Base-by-base conservation (phyloP, 2,329 filamentous ascomycete species). In the Colletotrichum sp. region DNA sequence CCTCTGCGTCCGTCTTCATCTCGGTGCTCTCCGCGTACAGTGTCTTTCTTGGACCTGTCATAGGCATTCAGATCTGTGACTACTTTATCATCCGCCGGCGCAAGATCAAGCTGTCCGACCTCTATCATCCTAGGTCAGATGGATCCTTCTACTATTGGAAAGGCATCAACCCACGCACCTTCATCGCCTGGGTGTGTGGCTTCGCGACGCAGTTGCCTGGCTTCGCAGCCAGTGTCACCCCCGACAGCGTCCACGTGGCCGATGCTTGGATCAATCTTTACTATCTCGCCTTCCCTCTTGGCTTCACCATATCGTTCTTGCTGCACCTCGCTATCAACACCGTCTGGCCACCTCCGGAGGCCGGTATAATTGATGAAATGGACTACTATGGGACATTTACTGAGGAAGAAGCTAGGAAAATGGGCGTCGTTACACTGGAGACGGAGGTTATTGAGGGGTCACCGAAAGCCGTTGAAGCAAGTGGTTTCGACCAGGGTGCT, bases 141-240 rank as follows among this genome's bases (percentile, higher is more conserved):
- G 79, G 84, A 24, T 84, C 85, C 0, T 81, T 80, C 10, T 89
- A 88, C 76, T 89, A 84, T 74, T 85, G 79, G 77, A 82, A 85
- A 9, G 87, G 86, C 1, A 22, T 68, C 72, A 85, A 86, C 75
- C 84, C 80, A 78, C 80, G 85, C 22, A 83, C 82, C 3, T 81
- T 83, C 24, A 68, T 79, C 0, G 79, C 82, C 1, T 88, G 87
- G 87, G 78, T 85, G 1, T 85, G 83, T 69, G 87, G 86, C 5
- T 87, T 85, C 32, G 71, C 75, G 30, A 75, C 75, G 1, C 75
- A 76, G 24, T 4, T 76, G 9, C 75, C 75, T 6, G 75, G 75
- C 1, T 76, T 76, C 24, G 71, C 66, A 13, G 72, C 71, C 10
- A 75, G 72, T 44, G 75, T 75, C n/a, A 75, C 75, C 1, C 75